phyloP scores from a whole-genome alignment of 768 basidiomycete genomes.

The Phanerochaete sordida region DNA sequence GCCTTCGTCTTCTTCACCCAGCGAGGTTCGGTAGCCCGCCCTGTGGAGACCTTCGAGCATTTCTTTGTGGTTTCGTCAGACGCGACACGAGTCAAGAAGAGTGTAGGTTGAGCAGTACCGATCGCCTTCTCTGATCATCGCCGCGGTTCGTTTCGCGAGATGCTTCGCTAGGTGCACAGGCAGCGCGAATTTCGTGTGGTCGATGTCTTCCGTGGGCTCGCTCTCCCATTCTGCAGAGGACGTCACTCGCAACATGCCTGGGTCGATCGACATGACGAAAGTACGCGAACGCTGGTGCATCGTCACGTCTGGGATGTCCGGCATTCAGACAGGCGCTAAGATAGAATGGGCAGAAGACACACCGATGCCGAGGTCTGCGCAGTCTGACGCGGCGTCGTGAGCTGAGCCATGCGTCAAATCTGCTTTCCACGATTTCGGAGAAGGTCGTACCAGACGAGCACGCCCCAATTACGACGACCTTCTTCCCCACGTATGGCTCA shows the following conservation, averaged over 20 bases:
- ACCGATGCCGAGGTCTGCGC: constrained; percentile 42
- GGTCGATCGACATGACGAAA: constrained; percentile 40
- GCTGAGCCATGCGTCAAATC: constrained; percentile 18
- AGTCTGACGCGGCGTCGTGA: constrained; percentile 50
- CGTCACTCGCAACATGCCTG: constrained; percentile 26
- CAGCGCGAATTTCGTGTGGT: constrained; percentile 47
- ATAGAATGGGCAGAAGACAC: constrained; percentile 10
- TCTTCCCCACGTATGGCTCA: constrained; percentile 58
- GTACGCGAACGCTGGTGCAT: constrained; percentile 55
- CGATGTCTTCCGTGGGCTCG: constrained; percentile 48
- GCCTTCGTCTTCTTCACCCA: constrained; percentile 50
- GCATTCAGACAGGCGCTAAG: not conserved
- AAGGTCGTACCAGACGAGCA: constrained; percentile 41
- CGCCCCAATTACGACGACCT: constrained; percentile 65
- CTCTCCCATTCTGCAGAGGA: constrained; percentile 40
- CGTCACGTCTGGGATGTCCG: constrained; percentile 44
- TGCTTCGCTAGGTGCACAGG: constrained; percentile 34
- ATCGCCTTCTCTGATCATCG: constrained; percentile 29
- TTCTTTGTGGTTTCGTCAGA: constrained; percentile 34
- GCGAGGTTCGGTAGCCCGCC: constrained; percentile 53
- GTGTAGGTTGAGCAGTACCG: constrained; percentile 11
- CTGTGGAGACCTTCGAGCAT: constrained; percentile 52
- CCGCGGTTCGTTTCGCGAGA: constrained; percentile 27
- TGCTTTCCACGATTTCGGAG: not conserved
- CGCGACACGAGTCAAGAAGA: not conserved